Conservation (phyloP, 2,329 filamentous ascomycete genomes). For the Sarocladiaceae sp. region DNA sequence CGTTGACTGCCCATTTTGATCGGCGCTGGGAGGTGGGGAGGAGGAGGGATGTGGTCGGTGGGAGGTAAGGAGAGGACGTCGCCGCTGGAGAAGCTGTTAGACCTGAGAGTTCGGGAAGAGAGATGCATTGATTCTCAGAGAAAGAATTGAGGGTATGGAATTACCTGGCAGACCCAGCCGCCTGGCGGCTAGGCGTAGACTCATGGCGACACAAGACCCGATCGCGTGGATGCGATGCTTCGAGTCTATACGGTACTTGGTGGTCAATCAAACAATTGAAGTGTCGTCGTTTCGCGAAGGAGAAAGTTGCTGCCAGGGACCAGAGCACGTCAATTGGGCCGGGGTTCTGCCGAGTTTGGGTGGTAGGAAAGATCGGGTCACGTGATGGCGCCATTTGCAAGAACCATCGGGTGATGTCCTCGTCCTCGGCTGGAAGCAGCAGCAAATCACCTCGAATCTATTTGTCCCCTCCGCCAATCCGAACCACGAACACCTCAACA, state of each 20-base stretch:
- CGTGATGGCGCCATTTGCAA: conserved; percentile 14
- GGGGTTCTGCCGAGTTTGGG: conserved; percentile 13
- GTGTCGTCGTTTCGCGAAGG: neutral
- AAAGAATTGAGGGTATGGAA: neutral
- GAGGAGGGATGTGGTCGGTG: conserved; percentile 12
- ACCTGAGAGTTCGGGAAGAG: neutral
- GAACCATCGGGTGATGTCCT: conserved; percentile 6
- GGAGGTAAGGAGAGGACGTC: conserved; percentile 14
- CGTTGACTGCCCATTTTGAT: conserved; percentile 37
- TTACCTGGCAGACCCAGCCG: conserved; percentile 59
- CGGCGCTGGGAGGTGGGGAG: conserved; percentile 21
- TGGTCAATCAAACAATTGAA: neutral
- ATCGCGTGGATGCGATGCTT: too few relatives aligned
- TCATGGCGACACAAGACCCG: conserved; percentile 44
- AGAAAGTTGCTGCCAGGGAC: conserved; percentile 7
- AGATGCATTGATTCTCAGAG: conserved; percentile 10
- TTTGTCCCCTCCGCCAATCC: neutral
- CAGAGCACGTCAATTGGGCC: conserved; percentile 13
- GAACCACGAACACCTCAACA: conserved; percentile 17
- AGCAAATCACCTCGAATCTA: conserved; percentile 8
- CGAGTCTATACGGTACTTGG: too few relatives aligned
- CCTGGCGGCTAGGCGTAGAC: conserved; percentile 58
- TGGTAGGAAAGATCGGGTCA: conserved; percentile 11
- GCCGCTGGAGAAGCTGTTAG: conserved; percentile 13
- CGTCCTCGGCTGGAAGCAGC: neutral